phyloP scores from a whole-genome alignment of 2,329 filamentous ascomycete genomes.

The Ophiostoma tasmaniense region DNA sequence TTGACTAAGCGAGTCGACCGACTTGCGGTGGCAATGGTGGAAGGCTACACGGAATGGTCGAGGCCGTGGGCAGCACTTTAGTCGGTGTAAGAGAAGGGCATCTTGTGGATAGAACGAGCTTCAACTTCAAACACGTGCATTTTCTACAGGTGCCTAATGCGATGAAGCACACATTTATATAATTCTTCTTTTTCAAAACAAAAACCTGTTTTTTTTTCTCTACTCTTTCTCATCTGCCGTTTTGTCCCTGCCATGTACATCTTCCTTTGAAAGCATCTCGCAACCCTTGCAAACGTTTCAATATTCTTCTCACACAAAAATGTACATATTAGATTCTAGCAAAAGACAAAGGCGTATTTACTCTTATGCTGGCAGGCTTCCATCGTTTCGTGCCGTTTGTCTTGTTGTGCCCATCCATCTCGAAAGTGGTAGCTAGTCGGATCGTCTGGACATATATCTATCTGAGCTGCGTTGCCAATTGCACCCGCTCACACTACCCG shows the following conservation, averaged over 20 bases:
- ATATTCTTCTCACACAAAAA: background rate
- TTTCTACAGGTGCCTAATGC: background rate
- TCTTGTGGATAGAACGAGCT: background rate
- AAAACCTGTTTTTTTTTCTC: background rate
- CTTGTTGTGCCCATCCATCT: background rate
- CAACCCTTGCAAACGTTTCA: background rate
- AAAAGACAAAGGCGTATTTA: background rate
- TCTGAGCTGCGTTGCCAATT: too few species aligned
- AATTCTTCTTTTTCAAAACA: slow-evolving; percentile 7
- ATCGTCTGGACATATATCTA: background rate
- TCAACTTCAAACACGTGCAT: background rate
- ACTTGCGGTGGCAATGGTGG: background rate
- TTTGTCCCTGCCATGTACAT: background rate
- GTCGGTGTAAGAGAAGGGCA: background rate
- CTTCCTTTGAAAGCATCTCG: background rate
- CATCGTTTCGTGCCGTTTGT: too few species aligned
- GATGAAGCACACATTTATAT: slow-evolving; percentile 2
- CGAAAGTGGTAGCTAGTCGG: background rate
- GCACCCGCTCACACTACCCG: too few species aligned
- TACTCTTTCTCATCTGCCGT: background rate
- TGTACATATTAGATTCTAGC: background rate
- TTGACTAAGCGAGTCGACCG: slow-evolving; percentile 35
- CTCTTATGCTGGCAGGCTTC: too few species aligned
- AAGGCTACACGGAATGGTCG: background rate
- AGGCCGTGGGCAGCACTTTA: background rate